Percentiles rank a stretch among this genome's conserved stretches.
These are phyloP conservation scores for Orbilia javanica DNA, from an alignment of 2,329 filamentous ascomycete genomes.

Conservation along the genomic window DNA sequence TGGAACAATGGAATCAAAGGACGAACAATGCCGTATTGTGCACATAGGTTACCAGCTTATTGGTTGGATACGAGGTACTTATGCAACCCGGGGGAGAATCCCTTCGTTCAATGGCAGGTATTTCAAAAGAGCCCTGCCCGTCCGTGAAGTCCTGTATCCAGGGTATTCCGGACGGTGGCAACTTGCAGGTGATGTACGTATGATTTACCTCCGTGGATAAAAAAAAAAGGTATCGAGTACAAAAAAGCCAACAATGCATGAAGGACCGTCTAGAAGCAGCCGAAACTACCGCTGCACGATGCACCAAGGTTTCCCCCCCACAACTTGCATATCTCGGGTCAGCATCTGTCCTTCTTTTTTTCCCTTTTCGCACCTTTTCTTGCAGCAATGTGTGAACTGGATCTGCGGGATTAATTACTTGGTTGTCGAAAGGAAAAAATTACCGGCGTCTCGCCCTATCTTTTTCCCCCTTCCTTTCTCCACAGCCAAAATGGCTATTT, in stretches of 20 bases:
- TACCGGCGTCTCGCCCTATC: not conserved
- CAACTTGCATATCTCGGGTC: slow-evolving; percentile 17
- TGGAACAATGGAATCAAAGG: not conserved
- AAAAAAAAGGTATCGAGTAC: slow-evolving; percentile 23
- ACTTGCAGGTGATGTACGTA: slow-evolving; percentile 48
- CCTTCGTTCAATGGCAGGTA: not conserved
- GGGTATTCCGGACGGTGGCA: slow-evolving; percentile 49
- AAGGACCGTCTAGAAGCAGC: slow-evolving; percentile 7
- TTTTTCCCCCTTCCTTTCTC: not conserved
- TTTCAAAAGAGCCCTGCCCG: slow-evolving; percentile 5
- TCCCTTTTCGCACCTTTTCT: slow-evolving; percentile 8
- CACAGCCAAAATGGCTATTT: slow-evolving; percentile 22
- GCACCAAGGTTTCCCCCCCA: slow-evolving; percentile 12
- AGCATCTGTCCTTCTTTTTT: slow-evolving; percentile 9
- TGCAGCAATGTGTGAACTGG: slow-evolving; percentile 3
- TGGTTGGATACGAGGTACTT: slow-evolving; percentile 24
- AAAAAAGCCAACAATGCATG: slow-evolving; percentile 19
- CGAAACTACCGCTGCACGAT: slow-evolving; percentile 30
- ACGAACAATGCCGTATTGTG: slow-evolving; percentile 3
- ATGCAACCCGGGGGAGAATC: slow-evolving; percentile 12
- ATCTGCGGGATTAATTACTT: slow-evolving; percentile 23
- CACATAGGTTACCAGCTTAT: slow-evolving; percentile 1
- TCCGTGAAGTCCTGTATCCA: slow-evolving; percentile 26
- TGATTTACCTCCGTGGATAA: slow-evolving; percentile 30
- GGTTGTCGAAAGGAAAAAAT: not conserved